Conservation (phyloP, 2,329 filamentous ascomycete species). For the Aaosphaeria arxii region DNA sequence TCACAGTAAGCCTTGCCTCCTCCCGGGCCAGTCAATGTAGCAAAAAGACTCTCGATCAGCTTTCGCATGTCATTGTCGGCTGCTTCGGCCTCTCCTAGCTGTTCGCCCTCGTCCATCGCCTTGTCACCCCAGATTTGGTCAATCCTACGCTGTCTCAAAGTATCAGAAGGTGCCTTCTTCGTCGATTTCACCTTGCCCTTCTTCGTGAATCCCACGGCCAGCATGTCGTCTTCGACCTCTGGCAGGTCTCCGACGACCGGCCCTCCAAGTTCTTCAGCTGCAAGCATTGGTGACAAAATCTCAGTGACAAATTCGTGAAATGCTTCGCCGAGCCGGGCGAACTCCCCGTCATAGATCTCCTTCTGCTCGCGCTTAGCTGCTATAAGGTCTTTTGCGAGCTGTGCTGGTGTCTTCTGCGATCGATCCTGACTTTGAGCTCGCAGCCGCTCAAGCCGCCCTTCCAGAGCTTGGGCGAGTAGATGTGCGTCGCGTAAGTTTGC, state of each 20-base stretch:
- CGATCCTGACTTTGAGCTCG: constrained; percentile 56
- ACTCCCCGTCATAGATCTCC: constrained; percentile 59
- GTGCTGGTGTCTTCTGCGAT: constrained; percentile 57
- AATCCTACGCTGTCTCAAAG: constrained; percentile 47
- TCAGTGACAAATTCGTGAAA: constrained; percentile 70
- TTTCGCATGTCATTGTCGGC: constrained; percentile 48
- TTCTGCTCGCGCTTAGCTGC: constrained; percentile 59
- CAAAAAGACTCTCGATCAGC: constrained; percentile 47
- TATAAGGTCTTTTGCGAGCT: constrained; percentile 63
- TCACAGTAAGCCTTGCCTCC: constrained; percentile 46
- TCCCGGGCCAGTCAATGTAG: constrained; percentile 35
- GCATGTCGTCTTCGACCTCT: constrained; percentile 57
- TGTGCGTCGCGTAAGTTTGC: constrained; percentile 47
- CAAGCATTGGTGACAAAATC: constrained; percentile 70
- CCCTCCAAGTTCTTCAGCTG: constrained; percentile 78
- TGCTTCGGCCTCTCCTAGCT: constrained; percentile 45
- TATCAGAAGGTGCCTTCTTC: constrained; percentile 33
- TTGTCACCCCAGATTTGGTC: constrained; percentile 48
- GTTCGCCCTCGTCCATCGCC: constrained; percentile 17
- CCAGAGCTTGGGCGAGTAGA: constrained; percentile 46
- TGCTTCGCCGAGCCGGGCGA: constrained; percentile 58
- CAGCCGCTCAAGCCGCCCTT: constrained; percentile 59
- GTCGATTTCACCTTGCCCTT: constrained; percentile 45
- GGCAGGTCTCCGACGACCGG: constrained; percentile 75
- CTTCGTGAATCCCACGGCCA: constrained; percentile 53